phyloP scores from a whole-genome alignment of 2,329 filamentous ascomycete genomes.

The Diplodia scrobiculata region DNA sequence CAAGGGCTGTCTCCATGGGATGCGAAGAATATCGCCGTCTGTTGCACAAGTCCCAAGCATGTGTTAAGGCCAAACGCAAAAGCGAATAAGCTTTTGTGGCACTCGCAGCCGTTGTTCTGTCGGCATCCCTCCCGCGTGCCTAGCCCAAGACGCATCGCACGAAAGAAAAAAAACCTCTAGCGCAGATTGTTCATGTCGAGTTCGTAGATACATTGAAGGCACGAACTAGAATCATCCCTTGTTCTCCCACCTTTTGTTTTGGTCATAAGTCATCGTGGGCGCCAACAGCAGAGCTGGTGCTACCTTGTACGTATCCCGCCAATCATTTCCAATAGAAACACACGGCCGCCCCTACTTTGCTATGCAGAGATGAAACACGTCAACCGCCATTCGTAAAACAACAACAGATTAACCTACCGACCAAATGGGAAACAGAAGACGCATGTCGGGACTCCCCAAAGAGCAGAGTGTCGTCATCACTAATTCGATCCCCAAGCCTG shows the following conservation, averaged over 20 bases:
- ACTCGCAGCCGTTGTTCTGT: background rate
- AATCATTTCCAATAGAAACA: background rate
- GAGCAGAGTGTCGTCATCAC: background rate
- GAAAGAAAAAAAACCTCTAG: too few relatives aligned
- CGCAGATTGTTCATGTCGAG: too few relatives aligned
- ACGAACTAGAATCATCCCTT: background rate
- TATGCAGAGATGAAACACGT: background rate
- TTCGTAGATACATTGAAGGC: background rate
- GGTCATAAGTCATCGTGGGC: background rate
- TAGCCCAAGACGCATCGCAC: too few relatives aligned
- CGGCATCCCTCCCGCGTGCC: too few relatives aligned
- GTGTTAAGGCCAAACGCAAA: background rate
- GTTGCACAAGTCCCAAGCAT: background rate
- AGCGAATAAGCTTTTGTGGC: background rate
- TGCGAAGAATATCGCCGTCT: too few relatives aligned
- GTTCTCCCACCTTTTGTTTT: background rate
- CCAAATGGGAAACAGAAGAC: background rate
- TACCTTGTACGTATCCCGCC: background rate
- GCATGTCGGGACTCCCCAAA: background rate
- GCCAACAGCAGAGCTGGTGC: background rate
- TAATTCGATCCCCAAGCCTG: constrained; percentile 4
- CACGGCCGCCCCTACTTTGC: background rate
- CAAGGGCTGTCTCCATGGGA: background rate
- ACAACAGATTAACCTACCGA: background rate
- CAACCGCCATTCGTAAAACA: background rate